These are phyloP conservation scores for Mortierella claussenii DNA, from an alignment of 192 early-diverging fungal genomes.

Conservation along the genomic window DNA sequence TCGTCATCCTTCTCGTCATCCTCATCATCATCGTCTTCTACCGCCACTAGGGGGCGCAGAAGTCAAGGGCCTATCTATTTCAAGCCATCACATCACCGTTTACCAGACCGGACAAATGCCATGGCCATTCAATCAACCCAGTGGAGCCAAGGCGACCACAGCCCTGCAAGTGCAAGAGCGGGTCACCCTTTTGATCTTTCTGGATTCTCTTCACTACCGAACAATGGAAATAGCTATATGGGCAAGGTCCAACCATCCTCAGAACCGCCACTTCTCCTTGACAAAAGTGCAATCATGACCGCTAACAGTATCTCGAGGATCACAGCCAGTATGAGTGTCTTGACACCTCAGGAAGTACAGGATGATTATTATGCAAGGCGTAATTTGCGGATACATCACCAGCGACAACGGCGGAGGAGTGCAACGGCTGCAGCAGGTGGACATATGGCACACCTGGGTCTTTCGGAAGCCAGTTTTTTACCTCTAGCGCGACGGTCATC, in stretches of 20 bases:
- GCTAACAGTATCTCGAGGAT: slow-evolving; percentile 28
- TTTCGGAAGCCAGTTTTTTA: background rate
- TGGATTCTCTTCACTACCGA: too few species aligned
- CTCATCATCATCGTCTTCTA: slow-evolving; percentile 8
- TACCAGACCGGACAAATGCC: background rate
- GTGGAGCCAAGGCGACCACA: background rate
- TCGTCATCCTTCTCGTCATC: slow-evolving; percentile 1
- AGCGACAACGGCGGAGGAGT: slow-evolving; percentile 4
- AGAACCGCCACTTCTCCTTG: background rate
- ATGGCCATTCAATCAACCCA: too few species aligned
- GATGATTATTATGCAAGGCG: slow-evolving; percentile 31
- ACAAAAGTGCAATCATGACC: slow-evolving; percentile 28
- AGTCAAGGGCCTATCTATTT: slow-evolving; percentile 28
- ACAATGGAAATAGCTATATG: too few species aligned
- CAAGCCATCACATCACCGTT: slow-evolving; percentile 31
- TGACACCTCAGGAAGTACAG: slow-evolving; percentile 33
- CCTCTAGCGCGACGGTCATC: background rate
- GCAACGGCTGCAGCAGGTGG: too few species aligned
- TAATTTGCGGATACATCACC: slow-evolving; percentile 15
- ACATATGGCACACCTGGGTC: too few species aligned
- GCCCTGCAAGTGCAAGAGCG: background rate
- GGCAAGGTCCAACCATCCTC: too few species aligned
- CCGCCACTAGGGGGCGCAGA: background rate
- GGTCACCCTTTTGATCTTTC: too few species aligned
- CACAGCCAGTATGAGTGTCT: slow-evolving; percentile 31